A percentile compares a stretch with the other conserved stretches of the same genome.
phyloP scores from a whole-genome alignment of 768 basidiomycete species.

The Naematelia encephala region DNA sequence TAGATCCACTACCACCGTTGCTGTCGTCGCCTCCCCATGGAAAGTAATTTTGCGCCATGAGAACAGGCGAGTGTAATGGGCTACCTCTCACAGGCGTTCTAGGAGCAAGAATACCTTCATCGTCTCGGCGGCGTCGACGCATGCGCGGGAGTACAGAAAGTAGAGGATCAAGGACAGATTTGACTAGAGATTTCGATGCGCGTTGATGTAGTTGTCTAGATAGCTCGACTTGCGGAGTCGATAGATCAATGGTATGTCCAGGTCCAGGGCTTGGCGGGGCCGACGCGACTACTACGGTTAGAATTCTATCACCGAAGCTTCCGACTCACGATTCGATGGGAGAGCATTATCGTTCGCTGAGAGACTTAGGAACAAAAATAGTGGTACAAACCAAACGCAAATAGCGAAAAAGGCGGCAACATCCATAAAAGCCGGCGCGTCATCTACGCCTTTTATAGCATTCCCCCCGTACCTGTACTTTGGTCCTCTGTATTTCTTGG shows the following conservation, averaged over 20 bases:
- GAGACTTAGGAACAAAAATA: conserved; percentile 91
- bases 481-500: conserved; percentile 27
- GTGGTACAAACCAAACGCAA: conserved; percentile 61
- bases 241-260: conserved; percentile 8
- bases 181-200: conserved; percentile 37
- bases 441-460: conserved; percentile 7
- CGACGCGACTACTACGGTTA: conserved; percentile 7
- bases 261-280: conserved; percentile 9
- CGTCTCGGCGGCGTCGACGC: conserved; percentile 52
- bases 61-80: conserved; percentile 23
- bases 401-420: conserved; percentile 57
- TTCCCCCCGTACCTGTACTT: conserved; percentile 33
- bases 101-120: conserved; percentile 69
- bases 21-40: conserved; percentile 20
- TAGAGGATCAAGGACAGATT: conserved; percentile 42
- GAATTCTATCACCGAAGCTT: background rate
- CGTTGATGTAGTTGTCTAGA: background rate
- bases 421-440: conserved; percentile 51
- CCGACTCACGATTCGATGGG: conserved; percentile 54
- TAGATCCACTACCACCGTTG: background rate
- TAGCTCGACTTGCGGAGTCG: conserved; percentile 4
- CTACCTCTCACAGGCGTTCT: conserved; percentile 37
- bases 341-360: conserved; percentile 96
- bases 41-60: conserved; percentile 20
- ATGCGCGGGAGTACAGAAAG: conserved; percentile 55